These are phyloP conservation scores for Coemansia sp. DNA, from an alignment of 192 early-diverging fungal species.

Conservation along the genomic window DNA sequence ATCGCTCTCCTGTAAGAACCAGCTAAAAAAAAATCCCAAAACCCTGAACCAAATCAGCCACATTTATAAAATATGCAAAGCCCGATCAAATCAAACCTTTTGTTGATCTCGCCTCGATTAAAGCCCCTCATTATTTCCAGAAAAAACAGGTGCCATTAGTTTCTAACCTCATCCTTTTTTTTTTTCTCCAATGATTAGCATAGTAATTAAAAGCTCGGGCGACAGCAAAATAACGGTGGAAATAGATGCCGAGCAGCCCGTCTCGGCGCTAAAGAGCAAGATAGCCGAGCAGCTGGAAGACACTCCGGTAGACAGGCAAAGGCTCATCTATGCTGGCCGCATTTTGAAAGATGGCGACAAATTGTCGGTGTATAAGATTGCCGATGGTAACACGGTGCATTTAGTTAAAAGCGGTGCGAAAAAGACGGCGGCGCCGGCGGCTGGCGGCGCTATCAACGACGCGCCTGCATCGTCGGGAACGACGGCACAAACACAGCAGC, in stretches of 20 bases:
- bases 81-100: too few species aligned
- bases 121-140: too few species aligned
- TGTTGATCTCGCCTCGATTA: too few species aligned
- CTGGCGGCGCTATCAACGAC: constrained; percentile 30
- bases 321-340: constrained; percentile 90
- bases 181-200: constrained; percentile 6
- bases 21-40: neutral
- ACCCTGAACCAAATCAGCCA: too few species aligned
- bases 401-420: constrained; percentile 74
- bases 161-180: neutral
- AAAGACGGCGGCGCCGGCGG: constrained; percentile 33
- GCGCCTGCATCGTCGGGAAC: neutral
- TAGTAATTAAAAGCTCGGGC: constrained; percentile 34
- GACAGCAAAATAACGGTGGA: constrained; percentile 14
- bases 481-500: neutral
- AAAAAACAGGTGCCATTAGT: too few species aligned
- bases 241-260: constrained; percentile 57
- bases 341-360: constrained; percentile 91
- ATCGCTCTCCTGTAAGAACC: neutral
- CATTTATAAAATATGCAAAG: too few species aligned
- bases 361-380: constrained; percentile 75
- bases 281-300: constrained; percentile 63
- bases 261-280: constrained; percentile 72
- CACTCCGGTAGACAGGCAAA: constrained; percentile 67
- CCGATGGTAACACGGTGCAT: constrained; percentile 85